These are phyloP conservation scores for Eragrostis tef DNA, from an alignment of 202 grass and related monocot genomes.

Conservation along the genomic window DNA sequence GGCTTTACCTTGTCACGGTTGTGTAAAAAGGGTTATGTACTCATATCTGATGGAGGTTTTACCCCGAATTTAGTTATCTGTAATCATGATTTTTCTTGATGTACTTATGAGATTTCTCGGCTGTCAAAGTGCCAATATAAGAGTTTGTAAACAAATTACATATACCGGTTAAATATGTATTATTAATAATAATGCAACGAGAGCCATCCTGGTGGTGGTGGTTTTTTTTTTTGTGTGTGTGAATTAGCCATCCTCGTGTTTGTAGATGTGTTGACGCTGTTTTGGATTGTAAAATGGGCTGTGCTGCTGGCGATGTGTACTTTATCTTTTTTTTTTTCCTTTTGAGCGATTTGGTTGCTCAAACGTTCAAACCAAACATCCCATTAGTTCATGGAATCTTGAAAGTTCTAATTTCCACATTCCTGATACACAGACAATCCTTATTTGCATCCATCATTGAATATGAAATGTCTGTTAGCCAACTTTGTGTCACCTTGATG, in stretches of 20 bases:
- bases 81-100: neutral
- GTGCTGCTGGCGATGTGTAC: neutral
- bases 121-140: neutral
- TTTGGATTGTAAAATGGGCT: neutral
- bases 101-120: neutral
- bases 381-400: neutral
- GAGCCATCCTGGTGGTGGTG: neutral
- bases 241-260: neutral
- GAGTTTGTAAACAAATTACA: neutral
- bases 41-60: slow-evolving; percentile 32
- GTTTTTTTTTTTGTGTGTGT: no score
- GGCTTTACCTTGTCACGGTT: slow-evolving; percentile 17
- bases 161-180: neutral
- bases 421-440: neutral
- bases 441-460: no score
- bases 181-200: neutral
- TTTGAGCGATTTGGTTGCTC: neutral
- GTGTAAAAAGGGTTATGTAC: slow-evolving; percentile 28
- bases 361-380: neutral
- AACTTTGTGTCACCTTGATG: no score
- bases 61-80: neutral
- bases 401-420: neutral
- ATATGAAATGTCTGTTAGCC: no score
- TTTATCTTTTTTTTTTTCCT: neutral
- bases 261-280: neutral